These are phyloP conservation scores for Zangia roseola DNA, from an alignment of 768 basidiomycete genomes.

Conservation along the genomic window DNA sequence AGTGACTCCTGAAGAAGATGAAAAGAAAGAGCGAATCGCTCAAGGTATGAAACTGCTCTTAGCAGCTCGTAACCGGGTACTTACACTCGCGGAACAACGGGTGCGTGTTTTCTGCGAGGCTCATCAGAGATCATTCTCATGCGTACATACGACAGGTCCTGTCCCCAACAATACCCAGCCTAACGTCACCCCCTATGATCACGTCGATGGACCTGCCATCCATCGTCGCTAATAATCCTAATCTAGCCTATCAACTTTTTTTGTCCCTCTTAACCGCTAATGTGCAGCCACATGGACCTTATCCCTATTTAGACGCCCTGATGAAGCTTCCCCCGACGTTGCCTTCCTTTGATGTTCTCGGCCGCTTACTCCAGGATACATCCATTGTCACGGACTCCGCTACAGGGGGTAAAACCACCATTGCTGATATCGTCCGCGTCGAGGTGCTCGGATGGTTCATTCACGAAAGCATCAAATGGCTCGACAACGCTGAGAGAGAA, in stretches of 20 bases:
- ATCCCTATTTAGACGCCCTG: slow-evolving; percentile 62
- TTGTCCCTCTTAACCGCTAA: slow-evolving; percentile 51
- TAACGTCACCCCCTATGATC: slow-evolving; percentile 51
- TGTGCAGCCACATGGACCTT: slow-evolving; percentile 30
- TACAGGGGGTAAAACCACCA: slow-evolving; percentile 50
- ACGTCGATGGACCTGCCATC: slow-evolving; percentile 66
- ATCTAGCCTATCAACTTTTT: slow-evolving; percentile 66
- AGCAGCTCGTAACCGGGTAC: slow-evolving; percentile 66
- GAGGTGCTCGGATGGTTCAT: slow-evolving; percentile 73
- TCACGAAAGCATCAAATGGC: slow-evolving; percentile 65
- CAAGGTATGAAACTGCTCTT: slow-evolving; percentile 69
- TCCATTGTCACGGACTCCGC: slow-evolving; percentile 42
- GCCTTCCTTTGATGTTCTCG: slow-evolving; percentile 71
- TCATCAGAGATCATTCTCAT: background rate
- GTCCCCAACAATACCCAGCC: slow-evolving; percentile 44
- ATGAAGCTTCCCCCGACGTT: slow-evolving; percentile 68
- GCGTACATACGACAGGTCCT: slow-evolving; percentile 41
- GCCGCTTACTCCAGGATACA: slow-evolving; percentile 62
- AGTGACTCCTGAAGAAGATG: slow-evolving; percentile 51
- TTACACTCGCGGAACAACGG: slow-evolving; percentile 74
- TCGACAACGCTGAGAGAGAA: slow-evolving; percentile 68
- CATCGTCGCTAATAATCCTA: slow-evolving; percentile 66
- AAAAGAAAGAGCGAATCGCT: slow-evolving; percentile 54
- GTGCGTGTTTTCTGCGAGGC: slow-evolving; percentile 31
- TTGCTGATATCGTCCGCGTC: slow-evolving; percentile 61